Evolutionary conservation across 495 filamentous ascomycete species (phyloP).

Genomic region (Choiromyces venosus): DNA sequence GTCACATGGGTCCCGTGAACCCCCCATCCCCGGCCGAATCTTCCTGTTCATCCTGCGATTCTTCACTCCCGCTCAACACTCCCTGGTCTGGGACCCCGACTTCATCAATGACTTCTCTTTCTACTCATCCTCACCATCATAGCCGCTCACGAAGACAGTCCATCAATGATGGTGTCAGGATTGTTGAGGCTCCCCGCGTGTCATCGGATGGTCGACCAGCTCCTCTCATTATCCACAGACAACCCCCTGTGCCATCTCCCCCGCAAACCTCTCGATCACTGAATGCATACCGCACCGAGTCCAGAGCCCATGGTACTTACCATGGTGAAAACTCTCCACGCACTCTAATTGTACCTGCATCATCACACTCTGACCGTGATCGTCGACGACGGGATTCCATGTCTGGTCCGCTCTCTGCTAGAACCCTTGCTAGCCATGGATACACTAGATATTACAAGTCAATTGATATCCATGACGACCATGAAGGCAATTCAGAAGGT

Average conservation of each 20-base stretch:
- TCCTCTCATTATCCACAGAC: conserved; percentile 15
- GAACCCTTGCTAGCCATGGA: conserved; percentile 11
- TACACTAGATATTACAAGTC: conserved; percentile 31
- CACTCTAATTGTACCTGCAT: conserved; percentile 33
- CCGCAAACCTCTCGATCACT: conserved; percentile 12
- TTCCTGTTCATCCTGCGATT: conserved; percentile 34
- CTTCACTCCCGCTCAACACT: conserved; percentile 38
- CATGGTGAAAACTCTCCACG: neutral
- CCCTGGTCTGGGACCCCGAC: conserved; percentile 34
- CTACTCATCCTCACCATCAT: neutral
- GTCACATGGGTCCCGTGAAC: conserved; percentile 16
- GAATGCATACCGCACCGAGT: conserved; percentile 13
- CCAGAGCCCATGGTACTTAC: conserved; percentile 9
- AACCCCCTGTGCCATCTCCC: conserved; percentile 4
- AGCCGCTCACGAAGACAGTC: neutral
- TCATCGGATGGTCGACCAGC: conserved; percentile 27
- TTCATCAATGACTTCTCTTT: neutral
- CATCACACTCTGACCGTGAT: conserved; percentile 16
- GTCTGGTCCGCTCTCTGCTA: conserved; percentile 15
- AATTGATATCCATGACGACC: conserved; percentile 25
- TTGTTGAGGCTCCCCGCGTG: conserved; percentile 17
- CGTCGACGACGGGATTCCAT: conserved; percentile 17
- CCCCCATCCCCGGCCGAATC: conserved; percentile 33
- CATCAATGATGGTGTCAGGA: conserved; percentile 10
- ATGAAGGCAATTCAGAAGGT: conserved; percentile 4